Evolutionary conservation across 139 green algal species (phyloP), one percentile per base, ranked within the genome.

Genomic region (Chlamydomonas applanata): DNA sequence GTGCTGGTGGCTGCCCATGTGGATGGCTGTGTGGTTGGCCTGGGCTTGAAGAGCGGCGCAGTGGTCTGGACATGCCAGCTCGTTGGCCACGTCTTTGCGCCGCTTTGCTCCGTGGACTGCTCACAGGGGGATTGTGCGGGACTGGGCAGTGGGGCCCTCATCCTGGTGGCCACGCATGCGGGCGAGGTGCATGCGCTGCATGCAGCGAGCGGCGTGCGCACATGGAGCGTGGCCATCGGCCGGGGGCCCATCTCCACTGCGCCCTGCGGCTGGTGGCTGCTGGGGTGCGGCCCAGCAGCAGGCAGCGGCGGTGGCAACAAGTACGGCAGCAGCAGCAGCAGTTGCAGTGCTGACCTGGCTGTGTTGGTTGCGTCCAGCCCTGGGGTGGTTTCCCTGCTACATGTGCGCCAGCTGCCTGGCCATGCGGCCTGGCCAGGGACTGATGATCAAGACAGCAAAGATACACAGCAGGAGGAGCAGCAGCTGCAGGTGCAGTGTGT

Each of bases 1-100:
- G 5, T 66, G 25, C 46, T 40, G 49, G 52, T 81, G 5, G 61
- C 72, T 25, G 75, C 69, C 0, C 49, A 73, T 44, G 75, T 81
- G 69, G 69, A 76, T 14, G 75, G 75, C 32, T 35, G 5, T 11
- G 69, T 81, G 34, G 32, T 44, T 33, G 75, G 46, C 3, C 24
- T 72, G 9, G 4, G 3, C 4, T 27, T 66, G n/a, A 4, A 40
- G 5, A 35, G n/a, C 40, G 59, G 13, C 7, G 59, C 27, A 17
- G 25, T 46, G 62, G 33, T 17, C 2, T 69, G 62, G 62, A 52
- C 9, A 7, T 4, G 9, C 2, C 62, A 69, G 62, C 9, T 69
- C 4, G 33, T 30, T 20, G 62, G 62, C 32, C 62, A 69, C 25
- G 62, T 69, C 20, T 69, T 69, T 32, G 62, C 62, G 9, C 9